These are phyloP conservation scores for Komagataella kurtzmanii DNA, from an alignment of 805 yeast species.

Conservation along the genomic window DNA sequence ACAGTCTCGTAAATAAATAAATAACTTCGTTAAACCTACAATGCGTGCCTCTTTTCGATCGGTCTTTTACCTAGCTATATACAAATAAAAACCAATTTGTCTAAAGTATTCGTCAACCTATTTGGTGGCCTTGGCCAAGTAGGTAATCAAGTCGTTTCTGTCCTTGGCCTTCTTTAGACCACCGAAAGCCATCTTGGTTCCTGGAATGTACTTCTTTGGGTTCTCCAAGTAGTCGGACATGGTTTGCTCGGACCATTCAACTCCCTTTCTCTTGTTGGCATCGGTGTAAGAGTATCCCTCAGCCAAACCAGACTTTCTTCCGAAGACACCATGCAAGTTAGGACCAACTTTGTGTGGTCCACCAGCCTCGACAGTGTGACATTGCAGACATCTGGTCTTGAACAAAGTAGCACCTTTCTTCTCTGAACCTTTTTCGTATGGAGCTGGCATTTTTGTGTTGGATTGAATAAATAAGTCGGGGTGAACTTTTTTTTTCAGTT, in stretches of 20 bases:
- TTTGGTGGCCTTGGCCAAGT: constrained; percentile 47
- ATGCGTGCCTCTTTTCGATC: background rate
- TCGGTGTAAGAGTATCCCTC: constrained; percentile 94
- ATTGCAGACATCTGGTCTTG: constrained; percentile 98
- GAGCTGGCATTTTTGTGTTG: constrained; percentile 22
- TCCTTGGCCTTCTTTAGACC: constrained; percentile 99
- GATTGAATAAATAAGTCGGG: background rate
- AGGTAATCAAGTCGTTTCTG: constrained; percentile 92
- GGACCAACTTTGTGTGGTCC: constrained; percentile 99
- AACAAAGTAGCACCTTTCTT: constrained; percentile 96
- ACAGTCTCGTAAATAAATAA: too few species aligned
- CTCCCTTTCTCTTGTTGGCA: constrained; percentile 95
- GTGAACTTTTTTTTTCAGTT: background rate
- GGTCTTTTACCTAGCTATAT: background rate
- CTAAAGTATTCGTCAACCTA: constrained; percentile 12
- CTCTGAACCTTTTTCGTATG: constrained; percentile 45
- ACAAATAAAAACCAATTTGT: background rate
- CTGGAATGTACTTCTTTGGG: constrained; percentile 99
- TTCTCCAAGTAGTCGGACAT: constrained; percentile 93
- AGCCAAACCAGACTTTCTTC: constrained; percentile 87
- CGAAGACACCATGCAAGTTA: constrained; percentile 88
- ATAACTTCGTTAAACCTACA: background rate
- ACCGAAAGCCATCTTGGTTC: constrained; percentile 99
- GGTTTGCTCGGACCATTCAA: constrained; percentile 74
- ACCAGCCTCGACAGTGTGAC: constrained; percentile 93